These are phyloP conservation scores for Xylaria castorea DNA, from an alignment of 495 filamentous ascomycete species.

Conservation along the genomic window DNA sequence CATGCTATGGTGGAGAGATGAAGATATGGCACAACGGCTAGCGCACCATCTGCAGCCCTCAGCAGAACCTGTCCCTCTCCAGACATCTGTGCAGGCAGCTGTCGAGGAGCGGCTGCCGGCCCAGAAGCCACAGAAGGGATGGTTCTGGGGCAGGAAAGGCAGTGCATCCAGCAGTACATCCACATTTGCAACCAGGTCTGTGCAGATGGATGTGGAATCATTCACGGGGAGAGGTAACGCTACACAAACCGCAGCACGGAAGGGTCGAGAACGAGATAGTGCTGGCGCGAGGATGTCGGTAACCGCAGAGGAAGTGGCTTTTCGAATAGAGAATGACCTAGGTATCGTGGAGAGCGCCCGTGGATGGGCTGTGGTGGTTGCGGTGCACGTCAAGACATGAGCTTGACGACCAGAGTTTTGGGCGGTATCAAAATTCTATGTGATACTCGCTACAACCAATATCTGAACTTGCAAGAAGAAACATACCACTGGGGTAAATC, in stretches of 20 bases:
- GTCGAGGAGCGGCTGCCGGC: slow-evolving; percentile 40
- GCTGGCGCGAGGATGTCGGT: slow-evolving; percentile 47
- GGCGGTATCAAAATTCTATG: too few relatives aligned
- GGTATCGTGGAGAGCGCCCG: slow-evolving; percentile 58
- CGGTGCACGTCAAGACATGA: slow-evolving; percentile 42
- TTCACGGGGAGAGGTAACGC: slow-evolving; percentile 18
- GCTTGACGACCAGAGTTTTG: background rate
- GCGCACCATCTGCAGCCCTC: slow-evolving; percentile 52
- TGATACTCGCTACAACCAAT: background rate
- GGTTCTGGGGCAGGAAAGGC: slow-evolving; percentile 35
- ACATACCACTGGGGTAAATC: too few relatives aligned
- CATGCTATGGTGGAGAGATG: slow-evolving; percentile 53
- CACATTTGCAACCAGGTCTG: slow-evolving; percentile 9
- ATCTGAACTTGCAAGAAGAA: background rate
- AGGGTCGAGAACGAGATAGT: slow-evolving; percentile 24
- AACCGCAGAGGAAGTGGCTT: slow-evolving; percentile 58
- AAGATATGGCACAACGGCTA: slow-evolving; percentile 53
- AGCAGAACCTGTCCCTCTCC: slow-evolving; percentile 29
- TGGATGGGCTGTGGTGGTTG: slow-evolving; percentile 57
- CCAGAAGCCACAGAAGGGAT: slow-evolving; percentile 40
- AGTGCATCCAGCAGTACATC: slow-evolving; percentile 10
- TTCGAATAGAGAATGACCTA: slow-evolving; percentile 59
- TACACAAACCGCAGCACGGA: slow-evolving; percentile 5
- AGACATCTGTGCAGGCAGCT: slow-evolving; percentile 36
- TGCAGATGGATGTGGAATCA: slow-evolving; percentile 30